Base-by-base conservation (phyloP, 148 eudicot species). In the Nyssa sinensis region DNA sequence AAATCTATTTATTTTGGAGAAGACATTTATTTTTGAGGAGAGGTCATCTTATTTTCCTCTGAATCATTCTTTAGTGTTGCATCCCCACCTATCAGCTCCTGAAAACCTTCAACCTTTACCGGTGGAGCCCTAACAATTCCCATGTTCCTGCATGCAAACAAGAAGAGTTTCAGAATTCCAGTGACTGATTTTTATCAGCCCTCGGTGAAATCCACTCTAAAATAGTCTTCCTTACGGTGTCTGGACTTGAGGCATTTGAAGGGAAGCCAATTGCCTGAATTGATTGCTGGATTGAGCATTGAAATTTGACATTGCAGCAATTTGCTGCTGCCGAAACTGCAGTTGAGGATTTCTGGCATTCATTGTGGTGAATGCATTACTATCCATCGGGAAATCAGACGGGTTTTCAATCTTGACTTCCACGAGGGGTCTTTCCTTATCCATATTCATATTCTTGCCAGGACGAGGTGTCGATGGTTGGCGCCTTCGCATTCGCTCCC, bases 71-170 rank as follows among this genome's bases (percentile, higher is more conserved):
- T 95, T 67, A 85, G 68, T 34, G 97, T 84, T 70, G 90, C 59
- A 86, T 95, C 97, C 77, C 98, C 97, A 61, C 96, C 97, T 94
- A 95, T 92, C 86, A 95, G 77, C 79, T 95, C 97, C 74, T 85
- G 88, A 81, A 95, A 95, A 44, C 96, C 98, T 85, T 95, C 98
- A 23, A 95, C 98, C 77, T 95, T 95, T 74, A 95, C 97, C 8
- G 97, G 98, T 23, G 88, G 98, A 79, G 97, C 97, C 88, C 98
- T 92, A 61, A 76, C 79, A 80, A 85, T 76, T 70, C 97, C 86
- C 72, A 78, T 73, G 81, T 75, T 92, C 87, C 98, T 95, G 90
- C 88, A 81, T 62, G 16, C 24, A 32, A 78, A 61, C 72, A 78
- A 27, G 0, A 65, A 74, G n/a, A 25, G 11, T 64, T 29, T 78